Evolutionary conservation across 2,329 filamentous ascomycete species (phyloP), one percentile per base, ranked within the genome.

Genomic region (Septoria petroselini): DNA sequence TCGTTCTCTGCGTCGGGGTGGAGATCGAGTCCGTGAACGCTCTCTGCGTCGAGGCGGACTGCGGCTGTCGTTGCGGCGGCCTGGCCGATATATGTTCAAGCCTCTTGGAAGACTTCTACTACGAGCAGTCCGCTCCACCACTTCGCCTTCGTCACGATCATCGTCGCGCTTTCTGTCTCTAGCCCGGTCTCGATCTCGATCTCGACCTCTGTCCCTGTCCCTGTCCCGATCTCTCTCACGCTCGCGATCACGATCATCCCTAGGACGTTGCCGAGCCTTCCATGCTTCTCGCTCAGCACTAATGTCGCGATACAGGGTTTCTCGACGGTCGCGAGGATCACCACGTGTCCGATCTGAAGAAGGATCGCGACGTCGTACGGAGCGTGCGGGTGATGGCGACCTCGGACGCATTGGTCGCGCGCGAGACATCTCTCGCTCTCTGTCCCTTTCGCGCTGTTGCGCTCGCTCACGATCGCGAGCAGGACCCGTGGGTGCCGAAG

Each of bases 201-300:
- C 69, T n/a, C 25, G 35, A 3, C 74, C 72, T 8, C 70, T 63
- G 31, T 72, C 70, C 4, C 71, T 42, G 15, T 54, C 59, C 21
- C 43, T 27, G 12, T 58, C 57, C 14, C 59, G 58, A 21, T 59
- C 56, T 21, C 57, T 42, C 15, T 61, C 59, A 11, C 62, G 51
- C 18, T 62, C 58, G 8, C 49, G 51, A 25, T 60, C 57, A 7
- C 63, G 59, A n/a, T 61, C 58, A 38, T 51, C 48, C 18, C 58
- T 55, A 12, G 53, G 55, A 18, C 60, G 57, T 37, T 55, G 56
- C 12, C 60, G 57, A 42, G 59, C 60, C 55, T 60, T 68, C 65
- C 59, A 67, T 34, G 59, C 62, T 49, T 60, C 62, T 17, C 59
- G 62, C 49, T 66, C 66, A 52, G 56, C 61, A 50, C 62, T 65